A percentile compares a stretch with the other conserved stretches of the same genome.
Evolutionary conservation across 768 basidiomycete genomes (phyloP).

Genomic region (Suillus sp.): DNA sequence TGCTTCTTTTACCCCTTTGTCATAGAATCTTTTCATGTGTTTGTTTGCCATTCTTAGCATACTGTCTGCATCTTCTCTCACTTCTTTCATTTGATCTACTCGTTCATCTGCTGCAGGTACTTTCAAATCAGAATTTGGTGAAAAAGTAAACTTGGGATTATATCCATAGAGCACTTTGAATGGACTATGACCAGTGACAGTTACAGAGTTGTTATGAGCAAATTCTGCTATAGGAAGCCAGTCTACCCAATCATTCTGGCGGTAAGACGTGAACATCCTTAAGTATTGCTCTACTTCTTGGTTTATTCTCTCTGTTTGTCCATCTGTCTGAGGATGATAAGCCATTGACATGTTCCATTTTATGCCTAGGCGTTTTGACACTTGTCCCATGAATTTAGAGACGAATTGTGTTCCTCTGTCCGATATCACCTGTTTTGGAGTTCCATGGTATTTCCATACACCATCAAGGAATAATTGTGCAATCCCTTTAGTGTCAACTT

Average conservation of each 20-base stretch:
- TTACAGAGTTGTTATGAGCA: constrained; percentile 33
- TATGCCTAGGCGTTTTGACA: background rate
- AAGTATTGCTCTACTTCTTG: constrained; percentile 40
- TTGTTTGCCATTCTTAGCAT: constrained; percentile 20
- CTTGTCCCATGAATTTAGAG: background rate
- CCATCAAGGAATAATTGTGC: background rate
- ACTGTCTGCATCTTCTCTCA: constrained; percentile 7
- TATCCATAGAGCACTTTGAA: constrained; percentile 23
- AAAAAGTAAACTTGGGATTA: background rate
- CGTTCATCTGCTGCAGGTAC: constrained; percentile 18
- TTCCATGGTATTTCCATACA: constrained; percentile 12
- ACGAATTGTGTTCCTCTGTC: constrained; percentile 12
- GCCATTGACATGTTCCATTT: constrained; percentile 29
- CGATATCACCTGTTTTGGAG: constrained; percentile 1
- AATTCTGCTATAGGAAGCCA: constrained; percentile 38
- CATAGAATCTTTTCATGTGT: constrained; percentile 26
- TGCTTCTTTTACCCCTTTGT: constrained; percentile 13
- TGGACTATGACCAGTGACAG: constrained; percentile 33
- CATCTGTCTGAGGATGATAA: constrained; percentile 44
- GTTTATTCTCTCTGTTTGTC: constrained; percentile 44
- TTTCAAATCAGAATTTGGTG: background rate
- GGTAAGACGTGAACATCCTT: constrained; percentile 31
- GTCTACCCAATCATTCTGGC: constrained; percentile 38
- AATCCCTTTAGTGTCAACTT: background rate
- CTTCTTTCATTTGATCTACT: constrained; percentile 19